Evolutionary conservation across 2,329 filamentous ascomycete genomes (phyloP), one percentile per base, ranked within the genome.

Genomic region (Fusarium protoensiforme): DNA sequence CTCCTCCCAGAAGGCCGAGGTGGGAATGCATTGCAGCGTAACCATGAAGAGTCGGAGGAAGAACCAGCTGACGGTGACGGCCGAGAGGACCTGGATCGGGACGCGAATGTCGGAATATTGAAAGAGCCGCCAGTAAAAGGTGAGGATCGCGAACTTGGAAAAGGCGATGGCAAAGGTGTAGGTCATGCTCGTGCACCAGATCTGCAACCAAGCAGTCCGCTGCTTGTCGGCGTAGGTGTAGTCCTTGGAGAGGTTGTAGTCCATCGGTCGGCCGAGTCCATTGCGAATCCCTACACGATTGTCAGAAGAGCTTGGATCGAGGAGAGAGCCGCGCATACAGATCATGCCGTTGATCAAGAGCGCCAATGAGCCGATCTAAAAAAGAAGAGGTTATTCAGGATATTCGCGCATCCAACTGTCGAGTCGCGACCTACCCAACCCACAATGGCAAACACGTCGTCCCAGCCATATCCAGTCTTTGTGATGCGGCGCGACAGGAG

Each of bases 21-120:
- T 67, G 0, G 82, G 82, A 6, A 80, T 39, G 46, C 81, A 83
- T 51, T 80, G 79, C 31, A 83, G 79, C 2, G 79, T 78, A 1
- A 77, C 77, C 35, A 82, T 65, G 31, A 82, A 79, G 0, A 79
- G 79, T 33, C 79, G 70, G 4, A 80, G 61, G 2, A 78, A 62
- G 31, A 81, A 74, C 80, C 80, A 81, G 1, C 75, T 57, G 2
- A 73, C 46, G 3, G 77, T 73, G 4, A 74, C 35, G 9, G 38
- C 75, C 4, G 78, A 71, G 5, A 81, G 72, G 5, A 79, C 60
- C n/a, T 75, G 67, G 4, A 81, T 80, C 13, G 79, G 75, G 16
- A 78, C 64, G 20, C 75, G 75, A 22, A 80, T 78, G 5, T 72
- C 72, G 13, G 79, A 74, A 20, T 75, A 73, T n/a, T 73, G 68